Evolutionary conservation across 495 filamentous ascomycete genomes (phyloP), one percentile per base, ranked within the genome.

Genomic region (Bacidia gigantensis): DNA sequence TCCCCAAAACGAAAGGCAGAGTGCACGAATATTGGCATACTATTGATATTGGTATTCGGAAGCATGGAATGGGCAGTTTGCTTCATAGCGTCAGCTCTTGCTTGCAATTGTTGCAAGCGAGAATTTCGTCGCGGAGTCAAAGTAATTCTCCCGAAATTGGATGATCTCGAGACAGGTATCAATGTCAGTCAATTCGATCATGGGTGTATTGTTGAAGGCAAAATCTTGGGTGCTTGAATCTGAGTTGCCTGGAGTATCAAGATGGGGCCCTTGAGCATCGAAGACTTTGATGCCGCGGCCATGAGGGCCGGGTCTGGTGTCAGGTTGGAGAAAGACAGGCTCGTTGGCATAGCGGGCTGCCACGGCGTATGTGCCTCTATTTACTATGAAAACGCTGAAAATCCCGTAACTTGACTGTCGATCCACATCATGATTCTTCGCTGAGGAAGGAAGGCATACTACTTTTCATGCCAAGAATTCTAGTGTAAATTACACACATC

Each of bases 1-100:
- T 56, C 56, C 17, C 56, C 56, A 32, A 59, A 56, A 1, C 56
- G 3, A 29, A 59, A 57, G 2, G 57, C 55, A 9, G 54, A 57
- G 23, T 57, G 50, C 17, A 46, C 54, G 25, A 45, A 51, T 24
- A 60, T 49, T 2, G 29, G 12, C 12, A 49, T 32, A 1, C 50
- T 32, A 11, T 57, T 54, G 24, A 57, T 45, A n/a, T 60, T 54
- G 12, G 50, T 60, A 18, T 51, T 60, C 24, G 55, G 57, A 11
- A 60, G 46, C 55, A 57, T 26, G 1, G 2, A 11, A 3, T 55
- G 50, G 32, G 55, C 57, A 20, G 46, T 20, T 41, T 57, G 55
- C 51, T 53, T 57, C 18, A 51, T 14, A 1, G 46, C 40, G 35
- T 60, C 54, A 1, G 44, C 53, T 12, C 54, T 42, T 22, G 29